phyloP scores from a whole-genome alignment of 345 rosid genomes.

The Pistacia atlantica region DNA sequence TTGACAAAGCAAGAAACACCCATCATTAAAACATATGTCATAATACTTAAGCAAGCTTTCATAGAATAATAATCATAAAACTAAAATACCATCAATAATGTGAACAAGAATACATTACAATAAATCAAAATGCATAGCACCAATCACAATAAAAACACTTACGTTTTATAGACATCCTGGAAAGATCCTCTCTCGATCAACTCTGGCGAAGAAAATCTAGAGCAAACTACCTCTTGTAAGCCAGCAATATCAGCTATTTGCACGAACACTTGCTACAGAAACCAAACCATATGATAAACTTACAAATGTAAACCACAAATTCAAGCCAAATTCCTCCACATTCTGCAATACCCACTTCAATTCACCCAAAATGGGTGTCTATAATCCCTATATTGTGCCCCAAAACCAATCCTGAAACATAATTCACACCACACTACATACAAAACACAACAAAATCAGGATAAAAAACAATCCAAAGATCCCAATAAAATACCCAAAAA shows the following conservation, averaged over 20 bases:
- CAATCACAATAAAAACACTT: conserved; percentile 32
- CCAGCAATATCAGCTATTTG: conserved; percentile 83
- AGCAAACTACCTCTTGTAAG: conserved; percentile 73
- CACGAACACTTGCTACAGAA: conserved; percentile 19
- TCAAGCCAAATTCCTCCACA: conserved; percentile 21
- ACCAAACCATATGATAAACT: not conserved
- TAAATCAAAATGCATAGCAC: no score
- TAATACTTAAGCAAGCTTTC: not conserved
- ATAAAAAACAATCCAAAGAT: conserved; percentile 12
- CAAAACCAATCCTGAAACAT: conserved; percentile 34
- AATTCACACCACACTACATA: conserved; percentile 11
- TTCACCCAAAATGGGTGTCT: conserved; percentile 25
- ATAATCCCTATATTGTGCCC: conserved; percentile 8
- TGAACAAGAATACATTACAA: no score
- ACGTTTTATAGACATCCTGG: conserved; percentile 99
- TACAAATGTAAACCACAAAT: conserved; percentile 14
- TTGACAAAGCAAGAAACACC: not conserved
- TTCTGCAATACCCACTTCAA: conserved; percentile 23
- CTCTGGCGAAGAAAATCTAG: conserved; percentile 80
- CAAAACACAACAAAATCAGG: not conserved
- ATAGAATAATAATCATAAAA: conserved; percentile 4
- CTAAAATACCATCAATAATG: not conserved
- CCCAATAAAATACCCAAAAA: not conserved
- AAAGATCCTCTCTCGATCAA: conserved; percentile 97
- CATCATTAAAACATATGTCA: not conserved